phyloP scores from a whole-genome alignment of 768 basidiomycete genomes.

The Neoboletus subvelutipes region DNA sequence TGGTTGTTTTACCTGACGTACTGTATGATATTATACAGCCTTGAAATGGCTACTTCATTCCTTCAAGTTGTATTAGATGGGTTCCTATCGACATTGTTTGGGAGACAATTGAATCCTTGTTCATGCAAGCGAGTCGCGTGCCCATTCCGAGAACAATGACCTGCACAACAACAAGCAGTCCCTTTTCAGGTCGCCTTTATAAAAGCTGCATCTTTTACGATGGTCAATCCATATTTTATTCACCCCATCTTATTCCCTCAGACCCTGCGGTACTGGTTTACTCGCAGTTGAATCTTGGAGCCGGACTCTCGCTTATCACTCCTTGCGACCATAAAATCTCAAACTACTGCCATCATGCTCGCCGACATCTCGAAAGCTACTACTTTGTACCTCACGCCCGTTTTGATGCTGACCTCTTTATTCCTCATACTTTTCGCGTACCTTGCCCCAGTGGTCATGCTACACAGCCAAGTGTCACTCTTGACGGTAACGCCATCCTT shows the following conservation, averaged over 20 bases:
- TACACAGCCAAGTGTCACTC: slow-evolving; percentile 63
- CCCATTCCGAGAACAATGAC: slow-evolving; percentile 19
- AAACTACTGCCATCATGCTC: slow-evolving; percentile 58
- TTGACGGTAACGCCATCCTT: slow-evolving; percentile 62
- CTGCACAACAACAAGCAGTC: slow-evolving; percentile 15
- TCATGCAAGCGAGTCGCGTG: background rate
- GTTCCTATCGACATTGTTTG: slow-evolving; percentile 7
- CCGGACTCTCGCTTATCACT: slow-evolving; percentile 18
- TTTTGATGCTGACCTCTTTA: slow-evolving; percentile 64
- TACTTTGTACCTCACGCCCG: slow-evolving; percentile 65
- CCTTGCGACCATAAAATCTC: background rate
- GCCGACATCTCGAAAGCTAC: slow-evolving; percentile 65
- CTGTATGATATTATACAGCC: slow-evolving; percentile 26
- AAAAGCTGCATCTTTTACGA: slow-evolving; percentile 12
- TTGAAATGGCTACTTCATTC: background rate
- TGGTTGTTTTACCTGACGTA: slow-evolving; percentile 26
- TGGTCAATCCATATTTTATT: background rate
- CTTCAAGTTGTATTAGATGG: background rate
- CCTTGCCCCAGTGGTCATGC: slow-evolving; percentile 61
- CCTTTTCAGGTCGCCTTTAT: slow-evolving; percentile 8
- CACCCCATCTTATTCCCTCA: slow-evolving; percentile 2
- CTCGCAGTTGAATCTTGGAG: slow-evolving; percentile 20
- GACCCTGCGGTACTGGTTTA: slow-evolving; percentile 23
- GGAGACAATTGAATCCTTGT: slow-evolving; percentile 7
- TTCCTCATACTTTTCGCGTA: slow-evolving; percentile 66